These are phyloP conservation scores for Erodium chrysanthum DNA, from an alignment of 441 rosid genomes.

Conservation along the genomic window DNA sequence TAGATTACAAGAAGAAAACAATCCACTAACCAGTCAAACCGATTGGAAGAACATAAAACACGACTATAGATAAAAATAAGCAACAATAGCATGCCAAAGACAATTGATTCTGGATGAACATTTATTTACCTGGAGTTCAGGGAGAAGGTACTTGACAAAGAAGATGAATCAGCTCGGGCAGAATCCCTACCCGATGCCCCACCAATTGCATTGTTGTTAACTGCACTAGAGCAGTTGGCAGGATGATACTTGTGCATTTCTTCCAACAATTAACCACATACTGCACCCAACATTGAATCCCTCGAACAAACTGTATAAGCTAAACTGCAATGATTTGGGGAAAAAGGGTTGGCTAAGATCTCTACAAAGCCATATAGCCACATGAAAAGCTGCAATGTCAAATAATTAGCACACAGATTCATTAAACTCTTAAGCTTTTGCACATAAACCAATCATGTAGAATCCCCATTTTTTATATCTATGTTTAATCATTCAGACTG, in stretches of 20 bases:
- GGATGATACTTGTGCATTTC: constrained; percentile 98
- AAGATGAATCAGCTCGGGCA: constrained; percentile 66
- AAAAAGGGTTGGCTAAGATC: constrained; percentile 3
- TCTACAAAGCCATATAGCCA: constrained; percentile 9
- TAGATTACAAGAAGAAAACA: not conserved
- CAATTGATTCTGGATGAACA: constrained; percentile 8
- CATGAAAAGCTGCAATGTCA: not conserved
- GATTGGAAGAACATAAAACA: not conserved
- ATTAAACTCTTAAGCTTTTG: constrained; percentile 4
- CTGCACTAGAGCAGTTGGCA: constrained; percentile 85
- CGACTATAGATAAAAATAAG: not conserved
- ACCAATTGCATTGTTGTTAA: constrained; percentile 67
- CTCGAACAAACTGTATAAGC: constrained; percentile 31
- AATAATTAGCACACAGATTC: not conserved
- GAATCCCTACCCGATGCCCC: constrained; percentile 73
- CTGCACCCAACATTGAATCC: constrained; percentile 61
- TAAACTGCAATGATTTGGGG: constrained; percentile 27
- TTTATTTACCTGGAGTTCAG: constrained; percentile 60
- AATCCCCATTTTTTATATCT: constrained; percentile 1
- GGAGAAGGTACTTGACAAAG: constrained; percentile 45
- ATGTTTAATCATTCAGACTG: not conserved
- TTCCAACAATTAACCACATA: constrained; percentile 81
- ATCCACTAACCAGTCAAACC: not conserved
- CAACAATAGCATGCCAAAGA: not conserved
- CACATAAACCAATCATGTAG: not conserved